These are phyloP conservation scores for Daldinia childiae DNA, from an alignment of 495 filamentous ascomycete genomes.

Conservation along the genomic window DNA sequence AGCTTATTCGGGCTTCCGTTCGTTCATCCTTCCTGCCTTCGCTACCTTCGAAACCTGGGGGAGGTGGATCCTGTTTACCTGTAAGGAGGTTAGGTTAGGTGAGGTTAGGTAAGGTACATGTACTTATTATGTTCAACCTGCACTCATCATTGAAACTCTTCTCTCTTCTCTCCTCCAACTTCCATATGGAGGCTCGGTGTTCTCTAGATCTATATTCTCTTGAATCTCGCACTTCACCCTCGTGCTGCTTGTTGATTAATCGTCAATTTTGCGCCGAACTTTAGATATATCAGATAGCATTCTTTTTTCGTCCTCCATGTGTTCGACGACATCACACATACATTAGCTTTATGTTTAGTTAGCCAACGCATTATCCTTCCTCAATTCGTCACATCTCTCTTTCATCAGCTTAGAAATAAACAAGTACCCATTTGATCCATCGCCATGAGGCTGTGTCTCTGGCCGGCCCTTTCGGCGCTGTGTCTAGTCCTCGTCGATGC, in stretches of 20 bases:
- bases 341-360: conserved; percentile 19
- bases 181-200: background rate
- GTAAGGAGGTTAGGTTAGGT: background rate
- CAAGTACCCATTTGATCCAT: conserved; percentile 9
- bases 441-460: conserved; percentile 44
- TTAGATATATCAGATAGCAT: conserved; percentile 16
- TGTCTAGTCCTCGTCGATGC: conserved; percentile 51
- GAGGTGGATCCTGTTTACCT: conserved; percentile 26
- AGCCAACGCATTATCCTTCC: conserved; percentile 3
- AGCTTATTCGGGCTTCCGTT: conserved; percentile 15
- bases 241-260: background rate
- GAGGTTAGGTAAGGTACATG: background rate
- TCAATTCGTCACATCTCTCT: background rate
- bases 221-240: background rate
- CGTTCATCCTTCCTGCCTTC: conserved; percentile 5
- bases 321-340: conserved; percentile 21
- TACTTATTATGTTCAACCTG: conserved; percentile 5
- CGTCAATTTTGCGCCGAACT: background rate
- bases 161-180: background rate
- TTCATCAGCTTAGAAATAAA: conserved; percentile 37
- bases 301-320: conserved; percentile 4
- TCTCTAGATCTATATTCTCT: conserved; percentile 7
- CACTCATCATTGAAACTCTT: background rate
- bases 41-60: conserved; percentile 33
- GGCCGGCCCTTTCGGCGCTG: conserved; percentile 47